A percentile compares a stretch with the other conserved stretches of the same genome.
Evolutionary conservation across 2,329 filamentous ascomycete genomes (phyloP).

Genomic region (Sarocladium kiliense): DNA sequence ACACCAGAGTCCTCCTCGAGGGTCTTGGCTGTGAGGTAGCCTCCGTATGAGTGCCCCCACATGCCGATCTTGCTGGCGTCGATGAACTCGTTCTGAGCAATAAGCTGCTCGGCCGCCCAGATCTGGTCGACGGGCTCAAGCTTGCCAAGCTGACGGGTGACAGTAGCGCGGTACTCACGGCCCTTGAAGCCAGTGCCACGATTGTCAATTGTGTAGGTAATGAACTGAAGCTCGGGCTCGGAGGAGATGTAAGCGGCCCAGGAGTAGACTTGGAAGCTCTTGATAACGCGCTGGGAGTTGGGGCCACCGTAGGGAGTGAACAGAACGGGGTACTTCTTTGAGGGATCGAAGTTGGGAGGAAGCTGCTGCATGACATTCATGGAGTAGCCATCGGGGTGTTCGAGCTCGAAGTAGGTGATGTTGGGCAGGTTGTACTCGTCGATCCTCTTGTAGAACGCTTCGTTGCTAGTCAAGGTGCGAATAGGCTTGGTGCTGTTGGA

Average conservation of each 20-base stretch:
- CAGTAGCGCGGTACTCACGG: constrained; percentile 54
- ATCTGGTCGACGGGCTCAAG: constrained; percentile 63
- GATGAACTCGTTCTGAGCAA: constrained; percentile 45
- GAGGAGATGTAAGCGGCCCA: constrained; percentile 62
- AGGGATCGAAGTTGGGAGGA: constrained; percentile 57
- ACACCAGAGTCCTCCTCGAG: constrained; percentile 56
- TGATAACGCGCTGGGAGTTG: constrained; percentile 55
- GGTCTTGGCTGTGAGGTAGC: constrained; percentile 62
- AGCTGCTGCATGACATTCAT: constrained; percentile 62
- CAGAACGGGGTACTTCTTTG: constrained; percentile 60
- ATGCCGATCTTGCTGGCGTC: constrained; percentile 57
- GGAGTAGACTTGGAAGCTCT: constrained; percentile 47
- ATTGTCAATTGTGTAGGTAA: constrained; percentile 64
- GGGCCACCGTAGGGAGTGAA: constrained; percentile 67
- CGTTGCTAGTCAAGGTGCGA: constrained; percentile 56
- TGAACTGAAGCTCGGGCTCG: constrained; percentile 62
- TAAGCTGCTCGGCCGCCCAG: constrained; percentile 56
- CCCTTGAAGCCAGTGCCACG: constrained; percentile 62
- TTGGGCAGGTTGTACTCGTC: constrained; percentile 58
- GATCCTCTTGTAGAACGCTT: constrained; percentile 48
- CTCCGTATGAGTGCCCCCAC: constrained; percentile 66
- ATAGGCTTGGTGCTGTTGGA: constrained; percentile 50
- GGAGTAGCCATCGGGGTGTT: constrained; percentile 54
- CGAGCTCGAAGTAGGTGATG: constrained; percentile 57
- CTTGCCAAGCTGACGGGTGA: constrained; percentile 54